These are phyloP conservation scores for Boletus vinaceobasis DNA, from an alignment of 768 basidiomycete species.

Conservation along the genomic window DNA sequence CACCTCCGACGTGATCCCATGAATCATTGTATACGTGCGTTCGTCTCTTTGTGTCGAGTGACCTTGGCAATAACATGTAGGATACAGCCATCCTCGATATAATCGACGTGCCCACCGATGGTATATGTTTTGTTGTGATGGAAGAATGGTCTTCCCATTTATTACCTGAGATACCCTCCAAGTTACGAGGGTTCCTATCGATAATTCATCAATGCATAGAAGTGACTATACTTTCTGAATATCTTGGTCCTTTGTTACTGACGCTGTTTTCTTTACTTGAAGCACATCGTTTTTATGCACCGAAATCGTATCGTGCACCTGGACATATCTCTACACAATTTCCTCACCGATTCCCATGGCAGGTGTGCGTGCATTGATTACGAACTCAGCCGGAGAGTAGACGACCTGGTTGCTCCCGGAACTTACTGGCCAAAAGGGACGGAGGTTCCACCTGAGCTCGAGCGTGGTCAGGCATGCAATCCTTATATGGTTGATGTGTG, in stretches of 20 bases:
- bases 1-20: conserved; percentile 53
- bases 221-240: conserved; percentile 34
- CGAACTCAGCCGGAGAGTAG: conserved; percentile 59
- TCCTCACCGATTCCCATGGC: conserved; percentile 62
- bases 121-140: conserved; percentile 69
- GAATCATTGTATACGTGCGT: conserved; percentile 78
- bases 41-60: background rate
- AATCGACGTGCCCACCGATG: conserved; percentile 50
- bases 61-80: conserved; percentile 7
- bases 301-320: conserved; percentile 61
- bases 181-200: conserved; percentile 49
- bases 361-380: conserved; percentile 74
- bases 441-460: conserved; percentile 70
- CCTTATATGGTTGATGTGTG: conserved; percentile 75
- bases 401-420: conserved; percentile 34
- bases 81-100: conserved; percentile 60
- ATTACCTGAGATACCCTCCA: conserved; percentile 48
- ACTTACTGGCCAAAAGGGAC: conserved; percentile 51
- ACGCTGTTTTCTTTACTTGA: background rate
- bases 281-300: conserved; percentile 76
- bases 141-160: conserved; percentile 75
- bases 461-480: conserved; percentile 44
- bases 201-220: conserved; percentile 68
- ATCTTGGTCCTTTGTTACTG: background rate
- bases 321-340: conserved; percentile 68